Evolutionary conservation across 225 moss, liverwort and hornwort genomes (phyloP).

Genomic region (Bryum argenteum): DNA sequence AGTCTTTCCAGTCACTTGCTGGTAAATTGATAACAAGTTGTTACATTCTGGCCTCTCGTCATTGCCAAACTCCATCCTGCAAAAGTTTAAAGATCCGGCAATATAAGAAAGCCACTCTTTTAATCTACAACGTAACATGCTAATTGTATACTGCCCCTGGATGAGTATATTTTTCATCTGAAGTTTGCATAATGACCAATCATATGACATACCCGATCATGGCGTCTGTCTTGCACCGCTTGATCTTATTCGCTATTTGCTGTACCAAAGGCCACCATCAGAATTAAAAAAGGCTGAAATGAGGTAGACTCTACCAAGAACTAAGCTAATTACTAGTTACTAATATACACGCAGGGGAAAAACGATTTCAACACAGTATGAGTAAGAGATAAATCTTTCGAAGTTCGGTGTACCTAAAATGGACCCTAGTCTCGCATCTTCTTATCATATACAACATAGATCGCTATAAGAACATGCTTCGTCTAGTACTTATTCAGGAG

Average conservation of each 20-base stretch:
- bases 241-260: slow-evolving; percentile 85
- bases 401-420: too few relatives aligned
- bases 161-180: not conserved
- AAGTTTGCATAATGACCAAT: slow-evolving; percentile 5
- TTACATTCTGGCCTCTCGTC: slow-evolving; percentile 89
- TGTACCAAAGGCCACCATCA: slow-evolving; percentile 39
- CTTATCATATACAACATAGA: too few relatives aligned
- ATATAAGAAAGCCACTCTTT: not conserved
- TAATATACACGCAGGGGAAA: too few relatives aligned
- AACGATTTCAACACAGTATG: too few relatives aligned
- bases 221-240: slow-evolving; percentile 95
- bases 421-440: too few relatives aligned
- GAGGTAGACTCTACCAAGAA: too few relatives aligned
- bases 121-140: not conserved
- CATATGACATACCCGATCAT: slow-evolving; percentile 61
- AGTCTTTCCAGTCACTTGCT: slow-evolving; percentile 78
- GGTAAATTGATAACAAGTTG: slow-evolving; percentile 82
- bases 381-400: too few relatives aligned
- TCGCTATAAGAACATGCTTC: too few relatives aligned
- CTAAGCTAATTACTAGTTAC: too few relatives aligned
- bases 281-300: too few relatives aligned
- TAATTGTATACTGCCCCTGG: not conserved
- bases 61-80: slow-evolving; percentile 90
- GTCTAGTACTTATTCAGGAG: not conserved
- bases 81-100: slow-evolving; percentile 15